Conservation (phyloP, 352 stramenopile genomes). For the Phytopythium boreale region DNA sequence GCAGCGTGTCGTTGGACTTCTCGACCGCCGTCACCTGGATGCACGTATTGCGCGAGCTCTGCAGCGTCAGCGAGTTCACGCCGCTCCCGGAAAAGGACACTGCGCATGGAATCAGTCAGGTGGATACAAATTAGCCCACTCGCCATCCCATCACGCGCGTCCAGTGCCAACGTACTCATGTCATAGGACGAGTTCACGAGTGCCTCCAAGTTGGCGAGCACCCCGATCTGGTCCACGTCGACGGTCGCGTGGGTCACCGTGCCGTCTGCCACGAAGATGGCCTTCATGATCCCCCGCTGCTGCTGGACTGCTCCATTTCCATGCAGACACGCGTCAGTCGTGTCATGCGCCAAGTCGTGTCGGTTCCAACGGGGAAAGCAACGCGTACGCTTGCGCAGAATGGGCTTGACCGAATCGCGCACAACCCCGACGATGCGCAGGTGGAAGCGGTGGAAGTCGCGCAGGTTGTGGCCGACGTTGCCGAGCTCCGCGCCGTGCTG, state of each 20-base stretch:
- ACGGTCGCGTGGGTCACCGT: slow-evolving; percentile 76
- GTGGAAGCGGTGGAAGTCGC: slow-evolving; percentile 90
- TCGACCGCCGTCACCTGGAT: slow-evolving; percentile 88
- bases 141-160: too few species aligned
- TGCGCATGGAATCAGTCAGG: slow-evolving; percentile 18
- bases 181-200: slow-evolving; percentile 83
- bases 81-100: slow-evolving; percentile 82
- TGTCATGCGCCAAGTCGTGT: background rate
- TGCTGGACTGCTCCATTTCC: slow-evolving; percentile 63
- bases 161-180: slow-evolving; percentile 65
- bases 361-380: background rate
- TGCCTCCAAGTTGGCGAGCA: slow-evolving; percentile 88
- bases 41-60: slow-evolving; percentile 79
- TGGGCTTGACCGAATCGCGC: slow-evolving; percentile 77
- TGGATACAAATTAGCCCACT: too few species aligned
- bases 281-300: slow-evolving; percentile 85
- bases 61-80: slow-evolving; percentile 85
- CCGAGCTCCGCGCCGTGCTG: slow-evolving; percentile 77
- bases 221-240: slow-evolving; percentile 89
- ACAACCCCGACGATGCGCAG: slow-evolving; percentile 82
- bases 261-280: slow-evolving; percentile 87
- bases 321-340: background rate
- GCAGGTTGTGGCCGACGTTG: slow-evolving; percentile 86
- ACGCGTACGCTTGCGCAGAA: slow-evolving; percentile 76
- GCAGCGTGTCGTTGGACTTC: slow-evolving; percentile 52